Evolutionary conservation across 2,329 filamentous ascomycete species (phyloP), one percentile per base, ranked within the genome.

Genomic region (Pseudocercospora fijiensis): DNA sequence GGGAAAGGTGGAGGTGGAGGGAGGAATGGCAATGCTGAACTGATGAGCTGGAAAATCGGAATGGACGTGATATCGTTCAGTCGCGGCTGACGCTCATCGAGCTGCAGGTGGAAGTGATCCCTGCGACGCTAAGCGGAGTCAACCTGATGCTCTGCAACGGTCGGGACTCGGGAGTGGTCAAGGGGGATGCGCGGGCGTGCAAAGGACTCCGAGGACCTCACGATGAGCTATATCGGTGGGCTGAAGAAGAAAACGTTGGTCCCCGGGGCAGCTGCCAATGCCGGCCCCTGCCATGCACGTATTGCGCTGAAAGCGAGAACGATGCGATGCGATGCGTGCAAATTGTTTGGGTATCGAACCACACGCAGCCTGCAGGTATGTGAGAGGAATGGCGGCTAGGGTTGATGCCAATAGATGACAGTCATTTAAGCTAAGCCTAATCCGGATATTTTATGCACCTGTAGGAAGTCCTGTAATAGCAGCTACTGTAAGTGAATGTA

Each of bases 271-370:
- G 20, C 47, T 24, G 13, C 47, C 18, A 28, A 18, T 16, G 20
- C 51, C 51, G 51, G 33, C 30, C 51, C 51, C 52, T 56, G 52
- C 52, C 27, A 37, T 30, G 52, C 52, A 56, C 52, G n/a, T 20
- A 16, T 16, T 37, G 52, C 52, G 10, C n/a, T 10, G 52, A 37
- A 56, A 33, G 22, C 53, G 53, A 56, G 58, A 61, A 52, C 58
- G 47, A 52, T 27, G 45, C 43, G 26, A 51, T 56, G 41, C 58
- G 47, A 52, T 27, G 45, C 43, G 26, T 51, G 27, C 18, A 28
- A 52, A 28, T n/a, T 51, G 24, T 27, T 27, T 28, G 55, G 37
- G 33, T 20, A 59, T 59, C 57, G 57, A 59, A 59, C 57, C 57
- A 59, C 45, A 47, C 20, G 57, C 57, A 43, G 57, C 45, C 27